These are phyloP conservation scores for Termitomyces sp. DNA, from an alignment of 1,284 basidiomycete genomes.

Conservation along the genomic window DNA sequence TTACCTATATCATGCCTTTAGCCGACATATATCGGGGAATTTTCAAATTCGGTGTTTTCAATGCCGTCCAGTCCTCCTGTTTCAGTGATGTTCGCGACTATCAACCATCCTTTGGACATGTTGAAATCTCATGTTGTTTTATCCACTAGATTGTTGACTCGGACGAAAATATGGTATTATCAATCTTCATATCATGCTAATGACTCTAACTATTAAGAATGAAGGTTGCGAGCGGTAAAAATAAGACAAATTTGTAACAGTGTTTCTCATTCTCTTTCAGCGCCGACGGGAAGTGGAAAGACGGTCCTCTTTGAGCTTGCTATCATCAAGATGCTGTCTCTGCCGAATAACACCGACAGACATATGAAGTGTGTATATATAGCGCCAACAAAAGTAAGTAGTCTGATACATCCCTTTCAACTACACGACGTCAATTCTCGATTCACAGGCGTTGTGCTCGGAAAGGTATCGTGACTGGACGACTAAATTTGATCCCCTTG, in stretches of 20 bases:
- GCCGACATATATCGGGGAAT: slow-evolving; percentile 77
- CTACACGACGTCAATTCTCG: background rate
- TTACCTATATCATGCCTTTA: slow-evolving; percentile 26
- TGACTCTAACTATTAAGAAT: slow-evolving; percentile 7
- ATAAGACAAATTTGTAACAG: background rate
- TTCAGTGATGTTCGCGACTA: slow-evolving; percentile 57
- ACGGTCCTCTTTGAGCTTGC: slow-evolving; percentile 92
- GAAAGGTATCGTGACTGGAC: slow-evolving; percentile 87
- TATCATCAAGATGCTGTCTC: slow-evolving; percentile 72
- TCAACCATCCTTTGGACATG: background rate
- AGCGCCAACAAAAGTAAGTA: slow-evolving; percentile 82
- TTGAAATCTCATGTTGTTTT: background rate
- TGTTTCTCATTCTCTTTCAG: slow-evolving; percentile 34
- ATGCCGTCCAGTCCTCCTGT: slow-evolving; percentile 82
- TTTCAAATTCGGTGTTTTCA: slow-evolving; percentile 88
- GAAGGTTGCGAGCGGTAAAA: slow-evolving; percentile 73
- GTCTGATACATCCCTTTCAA: background rate
- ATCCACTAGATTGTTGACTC: slow-evolving; percentile 55
- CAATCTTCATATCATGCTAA: background rate
- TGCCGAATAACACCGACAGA: slow-evolving; percentile 32
- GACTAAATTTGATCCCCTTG: slow-evolving; percentile 69
- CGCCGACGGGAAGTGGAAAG: slow-evolving; percentile 91
- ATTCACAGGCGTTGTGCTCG: slow-evolving; percentile 73
- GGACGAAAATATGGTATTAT: slow-evolving; percentile 69
- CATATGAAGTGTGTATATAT: slow-evolving; percentile 81